Percentiles rank a stretch among this genome's conserved stretches.
phyloP scores from a whole-genome alignment of 73 alveolate species.

The Paramecium bursaria region DNA sequence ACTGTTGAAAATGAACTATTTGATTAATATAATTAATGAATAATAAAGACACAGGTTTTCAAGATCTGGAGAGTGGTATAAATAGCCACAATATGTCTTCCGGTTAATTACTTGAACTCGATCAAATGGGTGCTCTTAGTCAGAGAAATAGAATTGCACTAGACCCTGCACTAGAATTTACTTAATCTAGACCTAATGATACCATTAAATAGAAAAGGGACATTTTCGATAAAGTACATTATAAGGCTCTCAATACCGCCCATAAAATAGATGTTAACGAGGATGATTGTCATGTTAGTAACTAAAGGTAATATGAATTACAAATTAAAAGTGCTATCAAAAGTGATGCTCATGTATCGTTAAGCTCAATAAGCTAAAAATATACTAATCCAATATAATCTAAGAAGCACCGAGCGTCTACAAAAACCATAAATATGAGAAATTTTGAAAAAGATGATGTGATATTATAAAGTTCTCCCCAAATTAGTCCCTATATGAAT shows the following conservation, averaged over 20 bases:
- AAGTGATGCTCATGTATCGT: slow-evolving; percentile 30
- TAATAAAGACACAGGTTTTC: slow-evolving; percentile 31
- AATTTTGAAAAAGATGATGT: slow-evolving; percentile 22
- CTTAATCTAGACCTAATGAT: not conserved
- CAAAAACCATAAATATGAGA: not conserved
- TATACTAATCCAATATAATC: not conserved
- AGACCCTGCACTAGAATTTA: slow-evolving; percentile 57
- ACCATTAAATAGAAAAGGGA: slow-evolving; percentile 41
- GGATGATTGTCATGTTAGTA: slow-evolving; percentile 45
- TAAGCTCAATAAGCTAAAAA: slow-evolving; percentile 26
- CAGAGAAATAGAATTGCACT: not conserved
- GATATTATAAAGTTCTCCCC: not conserved
- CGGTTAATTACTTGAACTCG: slow-evolving; percentile 28
- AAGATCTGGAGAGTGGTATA: slow-evolving; percentile 60
- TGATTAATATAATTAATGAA: not conserved
- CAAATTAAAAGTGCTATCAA: slow-evolving; percentile 1
- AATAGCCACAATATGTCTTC: slow-evolving; percentile 46
- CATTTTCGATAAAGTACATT: slow-evolving; percentile 22
- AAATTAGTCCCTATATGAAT: not conserved
- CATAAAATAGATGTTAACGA: slow-evolving; percentile 46
- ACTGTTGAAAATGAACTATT: too few species aligned
- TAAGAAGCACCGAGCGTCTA: not conserved
- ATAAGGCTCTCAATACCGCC: slow-evolving; percentile 7
- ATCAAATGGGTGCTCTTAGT: slow-evolving; percentile 20
- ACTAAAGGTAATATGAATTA: slow-evolving; percentile 29